phyloP scores from a whole-genome alignment of 2,329 filamentous ascomycete species.

The Blastomyces gilchristii region DNA sequence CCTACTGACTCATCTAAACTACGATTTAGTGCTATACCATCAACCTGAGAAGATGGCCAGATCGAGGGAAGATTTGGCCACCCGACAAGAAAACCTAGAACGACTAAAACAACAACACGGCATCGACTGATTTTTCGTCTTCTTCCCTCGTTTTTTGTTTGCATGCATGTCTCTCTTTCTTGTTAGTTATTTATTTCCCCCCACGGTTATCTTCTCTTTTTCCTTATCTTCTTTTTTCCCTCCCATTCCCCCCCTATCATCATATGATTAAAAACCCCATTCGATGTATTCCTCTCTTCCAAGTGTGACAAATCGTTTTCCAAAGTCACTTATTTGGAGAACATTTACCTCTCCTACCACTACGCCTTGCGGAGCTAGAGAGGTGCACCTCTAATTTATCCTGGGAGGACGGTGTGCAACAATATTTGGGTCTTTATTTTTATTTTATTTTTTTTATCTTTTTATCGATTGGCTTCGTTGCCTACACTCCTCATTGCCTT shows the following conservation, averaged over 20 bases:
- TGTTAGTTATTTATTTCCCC: background rate
- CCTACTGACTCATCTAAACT: background rate
- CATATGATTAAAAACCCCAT: background rate
- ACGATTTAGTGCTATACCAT: slow-evolving; percentile 56
- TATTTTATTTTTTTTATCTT: background rate
- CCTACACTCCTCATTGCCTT: background rate
- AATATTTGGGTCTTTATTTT: background rate
- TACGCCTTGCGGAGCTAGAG: background rate
- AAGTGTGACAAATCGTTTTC: background rate
- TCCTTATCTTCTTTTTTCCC: background rate
- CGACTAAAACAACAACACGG: slow-evolving; percentile 95
- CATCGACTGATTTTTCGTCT: slow-evolving; percentile 65
- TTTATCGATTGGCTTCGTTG: background rate
- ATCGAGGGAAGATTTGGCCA: slow-evolving; percentile 86
- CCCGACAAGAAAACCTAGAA: slow-evolving; percentile 94
- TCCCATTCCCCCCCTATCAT: background rate
- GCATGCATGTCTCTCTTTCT: slow-evolving; percentile 22
- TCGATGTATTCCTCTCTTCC: background rate
- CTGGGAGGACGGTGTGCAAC: background rate
- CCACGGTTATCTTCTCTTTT: background rate
- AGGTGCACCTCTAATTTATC: background rate
- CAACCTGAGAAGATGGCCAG: slow-evolving; percentile 70
- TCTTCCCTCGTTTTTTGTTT: slow-evolving; percentile 16
- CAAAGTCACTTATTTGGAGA: background rate
- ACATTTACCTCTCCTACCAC: background rate